Evolutionary conservation across 2,329 filamentous ascomycete genomes (phyloP).

Genomic region (Trichoderma sp.): DNA sequence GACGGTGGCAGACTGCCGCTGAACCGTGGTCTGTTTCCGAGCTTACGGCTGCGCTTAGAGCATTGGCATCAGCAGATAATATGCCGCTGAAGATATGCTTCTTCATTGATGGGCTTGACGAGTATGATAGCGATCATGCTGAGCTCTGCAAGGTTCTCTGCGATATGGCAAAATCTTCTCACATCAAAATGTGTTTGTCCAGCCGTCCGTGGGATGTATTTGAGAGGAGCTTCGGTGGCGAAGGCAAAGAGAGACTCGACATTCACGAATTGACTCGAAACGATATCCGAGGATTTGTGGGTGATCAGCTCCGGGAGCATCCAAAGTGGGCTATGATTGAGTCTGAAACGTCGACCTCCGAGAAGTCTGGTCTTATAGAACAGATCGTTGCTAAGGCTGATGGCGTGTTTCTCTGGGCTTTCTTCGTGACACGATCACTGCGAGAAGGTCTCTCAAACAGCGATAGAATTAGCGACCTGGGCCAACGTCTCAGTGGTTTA

Average conservation of each 20-base stretch:
- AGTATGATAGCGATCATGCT: conserved; percentile 20
- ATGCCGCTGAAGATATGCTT: conserved; percentile 17
- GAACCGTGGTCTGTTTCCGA: neutral
- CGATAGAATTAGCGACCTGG: conserved; percentile 10
- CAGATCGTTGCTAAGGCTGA: conserved; percentile 15
- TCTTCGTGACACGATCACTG: conserved; percentile 20
- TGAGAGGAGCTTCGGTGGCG: neutral
- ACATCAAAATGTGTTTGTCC: conserved; percentile 23
- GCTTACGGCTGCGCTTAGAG: neutral
- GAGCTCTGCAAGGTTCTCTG: conserved; percentile 13
- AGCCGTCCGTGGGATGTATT: conserved; percentile 21
- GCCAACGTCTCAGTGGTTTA: neutral
- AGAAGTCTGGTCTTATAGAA: neutral
- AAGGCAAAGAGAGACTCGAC: conserved; percentile 9
- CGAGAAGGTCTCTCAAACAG: neutral
- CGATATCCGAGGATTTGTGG: conserved; percentile 20
- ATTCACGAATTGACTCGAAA: conserved; percentile 20
- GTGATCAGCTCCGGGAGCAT: neutral
- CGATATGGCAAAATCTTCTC: neutral
- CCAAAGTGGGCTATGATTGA: neutral
- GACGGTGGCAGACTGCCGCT: neutral
- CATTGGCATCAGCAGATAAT: neutral
- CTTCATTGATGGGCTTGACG: conserved; percentile 25
- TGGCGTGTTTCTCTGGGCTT: conserved; percentile 26
- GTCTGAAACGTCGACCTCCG: neutral